phyloP scores from a whole-genome alignment of 2,329 filamentous ascomycete genomes.

The Keithomyces neogunnii region DNA sequence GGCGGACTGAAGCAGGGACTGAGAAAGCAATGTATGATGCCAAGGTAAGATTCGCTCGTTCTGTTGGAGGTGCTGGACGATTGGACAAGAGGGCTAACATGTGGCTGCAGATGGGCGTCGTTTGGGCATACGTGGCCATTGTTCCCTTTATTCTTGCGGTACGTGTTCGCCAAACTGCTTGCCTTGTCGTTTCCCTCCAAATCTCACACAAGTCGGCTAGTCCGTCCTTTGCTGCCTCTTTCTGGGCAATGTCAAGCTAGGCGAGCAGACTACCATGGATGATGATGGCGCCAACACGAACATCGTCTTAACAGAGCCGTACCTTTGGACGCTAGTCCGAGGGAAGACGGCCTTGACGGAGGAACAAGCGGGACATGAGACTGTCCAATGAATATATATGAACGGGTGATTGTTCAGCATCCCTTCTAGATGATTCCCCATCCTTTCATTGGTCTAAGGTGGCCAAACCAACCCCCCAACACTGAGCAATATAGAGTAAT shows the following conservation, averaged over 20 bases:
- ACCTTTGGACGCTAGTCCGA: slow-evolving; percentile 17
- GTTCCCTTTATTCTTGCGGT: slow-evolving; percentile 41
- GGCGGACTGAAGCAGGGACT: slow-evolving; percentile 5
- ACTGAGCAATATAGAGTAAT: too few species aligned
- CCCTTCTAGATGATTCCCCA: too few species aligned
- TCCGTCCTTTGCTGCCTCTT: slow-evolving; percentile 17
- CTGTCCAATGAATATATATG: too few species aligned
- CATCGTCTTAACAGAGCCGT: slow-evolving; percentile 20
- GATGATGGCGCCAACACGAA: slow-evolving; percentile 17
- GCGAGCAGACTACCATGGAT: slow-evolving; percentile 14
- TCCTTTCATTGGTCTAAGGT: too few species aligned
- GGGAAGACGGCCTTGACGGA: slow-evolving; percentile 2
- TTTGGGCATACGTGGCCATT: slow-evolving; percentile 56
- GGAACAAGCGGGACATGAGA: slow-evolving; percentile 8
- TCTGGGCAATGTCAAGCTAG: slow-evolving; percentile 24
- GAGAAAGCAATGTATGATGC: slow-evolving; percentile 17
- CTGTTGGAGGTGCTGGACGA: too few species aligned
- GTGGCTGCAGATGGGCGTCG: slow-evolving; percentile 39
- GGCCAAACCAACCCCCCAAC: too few species aligned
- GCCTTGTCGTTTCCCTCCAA: too few species aligned
- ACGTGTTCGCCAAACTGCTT: too few species aligned
- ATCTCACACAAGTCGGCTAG: not conserved
- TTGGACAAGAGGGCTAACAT: too few species aligned
- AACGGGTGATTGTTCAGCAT: too few species aligned
- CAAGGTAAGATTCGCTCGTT: slow-evolving; percentile 2